Evolutionary conservation across 371 early-diverging fungal genomes (phyloP).

Genomic region (Mucor saturninus): DNA sequence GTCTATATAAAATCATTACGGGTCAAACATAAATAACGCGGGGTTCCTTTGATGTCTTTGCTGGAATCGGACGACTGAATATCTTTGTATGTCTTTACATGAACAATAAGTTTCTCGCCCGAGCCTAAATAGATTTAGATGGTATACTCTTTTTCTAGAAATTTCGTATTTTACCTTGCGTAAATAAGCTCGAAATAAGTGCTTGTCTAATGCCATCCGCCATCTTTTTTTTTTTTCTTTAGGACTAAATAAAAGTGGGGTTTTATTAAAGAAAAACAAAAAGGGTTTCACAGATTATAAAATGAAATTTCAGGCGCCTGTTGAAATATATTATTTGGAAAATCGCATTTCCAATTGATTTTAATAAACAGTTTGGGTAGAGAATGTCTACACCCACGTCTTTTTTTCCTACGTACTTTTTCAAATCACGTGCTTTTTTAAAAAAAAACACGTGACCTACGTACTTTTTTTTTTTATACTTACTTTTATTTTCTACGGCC

Average conservation of each 20-base stretch:
- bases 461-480: no score
- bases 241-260: not conserved
- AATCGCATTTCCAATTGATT: no score
- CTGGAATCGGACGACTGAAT: conserved; percentile 42
- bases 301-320: not conserved
- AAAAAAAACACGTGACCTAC: no score
- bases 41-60: conserved; percentile 50
- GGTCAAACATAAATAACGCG: conserved; percentile 53
- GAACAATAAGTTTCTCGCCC: conserved; percentile 43
- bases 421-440: no score
- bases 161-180: conserved; percentile 30
- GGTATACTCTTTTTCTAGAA: not conserved
- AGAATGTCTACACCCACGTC: no score
- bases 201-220: conserved; percentile 48
- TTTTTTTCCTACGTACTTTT: no score
- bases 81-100: conserved; percentile 57
- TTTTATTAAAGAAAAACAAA: not conserved
- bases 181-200: conserved; percentile 45
- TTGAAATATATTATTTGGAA: not conserved
- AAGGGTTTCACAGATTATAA: not conserved
- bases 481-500: no score
- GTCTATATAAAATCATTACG: conserved; percentile 28
- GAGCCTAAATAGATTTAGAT: conserved; percentile 23
- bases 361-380: no score
- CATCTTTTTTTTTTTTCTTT: conserved; percentile 19